A percentile compares a stretch with the other conserved stretches of the same genome.
phyloP scores from a whole-genome alignment of 306 rosid species.

The Echinosophora koreensis region DNA sequence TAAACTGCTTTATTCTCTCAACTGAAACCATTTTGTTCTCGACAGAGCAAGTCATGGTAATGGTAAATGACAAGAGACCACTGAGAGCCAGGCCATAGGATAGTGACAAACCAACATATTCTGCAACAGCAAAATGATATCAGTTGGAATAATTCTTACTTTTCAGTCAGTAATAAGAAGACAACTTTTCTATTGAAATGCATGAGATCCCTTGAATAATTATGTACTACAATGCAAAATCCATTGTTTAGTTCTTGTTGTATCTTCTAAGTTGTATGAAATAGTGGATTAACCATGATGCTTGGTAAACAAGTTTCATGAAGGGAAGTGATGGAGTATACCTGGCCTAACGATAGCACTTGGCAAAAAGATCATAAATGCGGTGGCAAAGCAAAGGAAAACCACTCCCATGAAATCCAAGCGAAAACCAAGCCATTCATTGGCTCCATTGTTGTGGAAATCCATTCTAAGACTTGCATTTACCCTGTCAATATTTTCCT shows the following conservation, averaged over 20 bases:
- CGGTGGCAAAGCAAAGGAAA: slow-evolving; percentile 71
- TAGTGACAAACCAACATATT: slow-evolving; percentile 82
- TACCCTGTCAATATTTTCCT: slow-evolving; percentile 71
- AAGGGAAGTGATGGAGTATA: slow-evolving; percentile 36
- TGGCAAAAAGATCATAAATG: slow-evolving; percentile 81
- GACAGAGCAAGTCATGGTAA: slow-evolving; percentile 65
- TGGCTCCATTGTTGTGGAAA: slow-evolving; percentile 85
- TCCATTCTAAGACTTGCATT: slow-evolving; percentile 83
- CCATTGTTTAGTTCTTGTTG: slow-evolving; percentile 11
- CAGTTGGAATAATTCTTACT: slow-evolving; percentile 18
- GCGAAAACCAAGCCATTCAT: slow-evolving; percentile 92
- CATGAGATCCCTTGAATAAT: slow-evolving; percentile 15
- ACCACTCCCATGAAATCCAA: slow-evolving; percentile 70
- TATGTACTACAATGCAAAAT: slow-evolving; percentile 14
- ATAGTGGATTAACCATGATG: slow-evolving; percentile 4
- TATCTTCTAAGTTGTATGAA: not conserved
- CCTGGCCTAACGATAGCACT: slow-evolving; percentile 79
- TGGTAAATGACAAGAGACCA: slow-evolving; percentile 61
- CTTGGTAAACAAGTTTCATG: not conserved
- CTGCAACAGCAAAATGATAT: slow-evolving; percentile 54
- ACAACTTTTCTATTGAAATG: not conserved
- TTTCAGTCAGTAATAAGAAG: slow-evolving; percentile 21
- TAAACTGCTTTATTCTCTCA: slow-evolving; percentile 82
- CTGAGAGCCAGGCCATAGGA: slow-evolving; percentile 86
- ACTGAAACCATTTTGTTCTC: slow-evolving; percentile 94